Base-by-base conservation (phyloP, 352 stramenopile species). In the Lagenidium giganteum region DNA sequence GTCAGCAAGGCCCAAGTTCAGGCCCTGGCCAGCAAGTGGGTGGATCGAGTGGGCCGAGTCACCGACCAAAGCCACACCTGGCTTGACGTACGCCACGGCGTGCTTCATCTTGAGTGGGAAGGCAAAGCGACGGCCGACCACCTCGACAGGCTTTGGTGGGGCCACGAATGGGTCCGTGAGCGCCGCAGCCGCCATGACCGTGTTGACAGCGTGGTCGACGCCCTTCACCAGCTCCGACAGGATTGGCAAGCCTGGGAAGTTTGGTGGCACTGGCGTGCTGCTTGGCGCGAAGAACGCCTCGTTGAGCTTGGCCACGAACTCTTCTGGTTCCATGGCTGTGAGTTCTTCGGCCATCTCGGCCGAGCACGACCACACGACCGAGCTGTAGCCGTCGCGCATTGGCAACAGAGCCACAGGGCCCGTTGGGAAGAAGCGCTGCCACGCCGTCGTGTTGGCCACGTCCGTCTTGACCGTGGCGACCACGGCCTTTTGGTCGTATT, bases 11-110 rank as follows among this genome's bases (percentile, higher is more conserved):
- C 95, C 95, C 34, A 98, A 66, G 78, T 98, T 98, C 32, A 98
- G 68, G 8, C 93, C 93, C 69, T 98, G 95, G 30, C 95, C 95
- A 3, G 94, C 94, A 49, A 98, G 90, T 25, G 95, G 95, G 70
- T 98, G 95, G 44, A 98, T 93, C 31, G 92, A 95, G 72, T 98
- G 95, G 23, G 95, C 95, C 6, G 95, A 96, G 75, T 98, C 95
- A 38, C 95, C 95, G 12, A 98, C 73, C 34, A 98, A 67, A 8
- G 88, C 92, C 23, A 98, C 63, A 27, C 89, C 71, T 1, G 72
- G 67, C 51, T 87, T 85, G 22, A 88, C 80, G 70, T 96, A 96
- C 50, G 72, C 70, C 20, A 67, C 80, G 20, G 87, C 83, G 57
- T 96, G 87, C 51, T 85, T 80, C 51, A 96, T 70, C 58, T 92